phyloP scores from a whole-genome alignment of 1,284 basidiomycete species.

The Fomitopsis schrenkii region DNA sequence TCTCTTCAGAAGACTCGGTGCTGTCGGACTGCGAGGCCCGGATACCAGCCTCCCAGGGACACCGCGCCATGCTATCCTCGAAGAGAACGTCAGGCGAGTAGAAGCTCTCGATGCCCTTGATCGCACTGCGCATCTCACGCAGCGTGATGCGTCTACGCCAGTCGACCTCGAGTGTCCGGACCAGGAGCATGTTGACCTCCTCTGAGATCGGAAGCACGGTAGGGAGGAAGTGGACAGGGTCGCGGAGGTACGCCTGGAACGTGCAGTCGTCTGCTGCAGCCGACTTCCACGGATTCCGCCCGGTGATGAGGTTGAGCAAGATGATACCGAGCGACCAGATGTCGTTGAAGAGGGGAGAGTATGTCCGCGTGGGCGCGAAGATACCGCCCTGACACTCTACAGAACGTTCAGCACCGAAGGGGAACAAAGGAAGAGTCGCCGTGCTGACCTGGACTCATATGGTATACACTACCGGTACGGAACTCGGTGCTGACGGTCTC shows the following conservation, averaged over 20 bases:
- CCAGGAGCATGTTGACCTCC: conserved; percentile 65
- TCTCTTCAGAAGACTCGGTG: conserved; percentile 16
- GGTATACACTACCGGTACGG: conserved; percentile 93
- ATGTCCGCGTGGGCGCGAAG: conserved; percentile 65
- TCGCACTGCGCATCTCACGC: conserved; percentile 64
- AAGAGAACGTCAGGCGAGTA: conserved; percentile 73
- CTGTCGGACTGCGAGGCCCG: conserved; percentile 48
- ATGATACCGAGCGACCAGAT: conserved; percentile 98
- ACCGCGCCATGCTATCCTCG: conserved; percentile 79
- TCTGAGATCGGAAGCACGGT: conserved; percentile 72
- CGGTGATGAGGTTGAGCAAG: conserved; percentile 93
- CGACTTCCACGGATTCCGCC: conserved; percentile 97
- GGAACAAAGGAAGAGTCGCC: conserved; percentile 3
- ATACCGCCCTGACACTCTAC: conserved; percentile 90
- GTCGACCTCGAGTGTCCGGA: conserved; percentile 70
- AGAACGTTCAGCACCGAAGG: conserved; percentile 8
- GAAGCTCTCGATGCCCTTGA: conserved; percentile 65
- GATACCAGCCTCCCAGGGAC: conserved; percentile 74
- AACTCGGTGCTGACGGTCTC: conserved; percentile 89
- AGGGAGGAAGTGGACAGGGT: conserved; percentile 62
- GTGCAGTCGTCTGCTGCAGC: conserved; percentile 79
- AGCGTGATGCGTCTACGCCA: conserved; percentile 69
- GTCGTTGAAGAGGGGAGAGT: conserved; percentile 89
- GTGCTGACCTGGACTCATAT: conserved; percentile 86
- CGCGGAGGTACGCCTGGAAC: conserved; percentile 70